phyloP scores from a whole-genome alignment of 106 monocot genomes.

The Dendrobium chrysotoxum region DNA sequence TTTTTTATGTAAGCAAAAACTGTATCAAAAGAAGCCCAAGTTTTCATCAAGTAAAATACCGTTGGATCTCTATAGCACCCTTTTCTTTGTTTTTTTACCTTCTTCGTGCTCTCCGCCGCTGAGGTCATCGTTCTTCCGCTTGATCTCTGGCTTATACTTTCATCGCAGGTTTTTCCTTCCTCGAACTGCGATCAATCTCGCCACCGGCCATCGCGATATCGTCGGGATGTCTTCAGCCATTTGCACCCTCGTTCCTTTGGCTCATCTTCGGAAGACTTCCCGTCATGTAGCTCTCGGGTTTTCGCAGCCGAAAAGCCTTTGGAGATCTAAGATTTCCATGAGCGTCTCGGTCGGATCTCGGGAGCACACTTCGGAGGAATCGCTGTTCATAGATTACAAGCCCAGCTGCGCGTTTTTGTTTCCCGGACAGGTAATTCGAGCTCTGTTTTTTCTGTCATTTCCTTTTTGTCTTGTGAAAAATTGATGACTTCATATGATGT shows the following conservation, averaged over 20 bases:
- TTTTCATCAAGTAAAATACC: too few relatives aligned
- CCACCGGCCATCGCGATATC: background rate
- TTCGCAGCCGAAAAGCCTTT: background rate
- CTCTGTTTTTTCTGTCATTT: background rate
- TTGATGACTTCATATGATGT: background rate
- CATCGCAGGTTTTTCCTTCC: background rate
- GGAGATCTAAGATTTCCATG: conserved; percentile 26
- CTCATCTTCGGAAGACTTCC: conserved; percentile 6
- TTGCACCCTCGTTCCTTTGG: background rate
- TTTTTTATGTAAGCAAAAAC: too few relatives aligned
- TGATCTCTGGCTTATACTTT: background rate
- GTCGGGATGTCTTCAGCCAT: conserved; percentile 8
- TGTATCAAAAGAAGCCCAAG: too few relatives aligned
- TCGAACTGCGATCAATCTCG: background rate
- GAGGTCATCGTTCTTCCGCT: background rate
- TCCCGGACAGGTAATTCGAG: conserved; percentile 18
- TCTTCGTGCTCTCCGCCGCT: conserved; percentile 9
- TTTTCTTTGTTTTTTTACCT: background rate
- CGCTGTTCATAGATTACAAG: conserved; percentile 22
- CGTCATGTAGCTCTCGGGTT: background rate
- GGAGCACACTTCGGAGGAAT: background rate
- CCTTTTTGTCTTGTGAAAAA: background rate
- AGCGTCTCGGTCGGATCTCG: conserved; percentile 19
- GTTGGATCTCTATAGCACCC: background rate
- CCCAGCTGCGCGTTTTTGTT: conserved; percentile 18